Percentiles rank a stretch among this genome's conserved stretches.
Evolutionary conservation across 176 grass and related monocot species (phyloP).

Genomic region (Carex myosuroides): DNA sequence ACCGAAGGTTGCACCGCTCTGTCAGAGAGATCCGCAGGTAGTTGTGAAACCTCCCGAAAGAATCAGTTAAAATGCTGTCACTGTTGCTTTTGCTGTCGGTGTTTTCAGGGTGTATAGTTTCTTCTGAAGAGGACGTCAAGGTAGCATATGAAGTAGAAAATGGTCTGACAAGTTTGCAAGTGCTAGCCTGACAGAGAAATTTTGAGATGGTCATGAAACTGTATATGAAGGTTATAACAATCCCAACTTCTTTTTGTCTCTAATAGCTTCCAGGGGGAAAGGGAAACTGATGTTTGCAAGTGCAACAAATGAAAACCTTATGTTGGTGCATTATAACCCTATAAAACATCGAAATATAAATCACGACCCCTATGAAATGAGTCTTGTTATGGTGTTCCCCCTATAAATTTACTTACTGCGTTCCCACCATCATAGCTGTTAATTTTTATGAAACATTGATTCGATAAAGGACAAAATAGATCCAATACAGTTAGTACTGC

Average conservation of each 20-base stretch:
- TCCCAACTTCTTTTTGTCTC: background rate
- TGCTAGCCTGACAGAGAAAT: background rate
- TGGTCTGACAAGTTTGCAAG: background rate
- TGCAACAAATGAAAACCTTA: too few species aligned
- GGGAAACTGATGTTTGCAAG: background rate
- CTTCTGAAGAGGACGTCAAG: conserved; percentile 4
- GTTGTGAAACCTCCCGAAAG: conserved; percentile 78
- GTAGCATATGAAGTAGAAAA: conserved; percentile 8
- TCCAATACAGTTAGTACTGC: too few species aligned
- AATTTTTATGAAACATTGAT: too few species aligned
- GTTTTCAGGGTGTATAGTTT: conserved; percentile 7
- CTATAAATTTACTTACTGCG: too few species aligned
- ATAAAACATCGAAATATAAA: background rate
- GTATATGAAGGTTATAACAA: background rate
- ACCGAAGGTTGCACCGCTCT: conserved; percentile 79
- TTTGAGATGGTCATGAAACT: background rate
- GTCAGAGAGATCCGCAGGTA: conserved; percentile 82
- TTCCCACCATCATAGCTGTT: too few species aligned
- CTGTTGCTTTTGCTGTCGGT: background rate
- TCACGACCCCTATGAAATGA: background rate
- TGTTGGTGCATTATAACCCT: background rate
- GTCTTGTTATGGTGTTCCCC: too few species aligned
- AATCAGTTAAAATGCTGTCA: conserved; percentile 67
- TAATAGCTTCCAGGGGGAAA: background rate
- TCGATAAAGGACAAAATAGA: too few species aligned